Evolutionary conservation across 331 rosid species (phyloP).

Genomic region (Pyrus hybrid): DNA sequence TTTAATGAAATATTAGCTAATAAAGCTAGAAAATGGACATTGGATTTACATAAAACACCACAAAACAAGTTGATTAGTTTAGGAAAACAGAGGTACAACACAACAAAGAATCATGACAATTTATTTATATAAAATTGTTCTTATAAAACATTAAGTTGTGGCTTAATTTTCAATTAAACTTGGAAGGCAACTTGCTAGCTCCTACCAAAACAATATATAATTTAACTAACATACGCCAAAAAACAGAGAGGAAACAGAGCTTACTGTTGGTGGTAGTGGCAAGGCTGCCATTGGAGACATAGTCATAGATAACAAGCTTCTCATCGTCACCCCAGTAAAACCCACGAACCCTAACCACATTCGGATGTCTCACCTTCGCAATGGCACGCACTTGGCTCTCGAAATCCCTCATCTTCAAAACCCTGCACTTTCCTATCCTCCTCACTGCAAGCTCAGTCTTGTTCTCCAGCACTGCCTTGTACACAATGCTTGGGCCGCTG

Average conservation of each 20-base stretch:
- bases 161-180: not conserved
- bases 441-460: constrained; percentile 71
- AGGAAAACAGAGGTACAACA: not conserved
- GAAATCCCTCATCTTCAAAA: constrained; percentile 62
- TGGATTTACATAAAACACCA: not conserved
- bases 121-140: not conserved
- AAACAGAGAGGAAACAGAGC: constrained; percentile 7
- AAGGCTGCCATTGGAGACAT: constrained; percentile 62
- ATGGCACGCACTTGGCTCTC: constrained; percentile 59
- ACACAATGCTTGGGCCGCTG: constrained; percentile 58
- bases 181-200: not conserved
- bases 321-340: constrained; percentile 79
- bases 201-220: not conserved
- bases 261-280: constrained; percentile 46
- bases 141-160: not conserved
- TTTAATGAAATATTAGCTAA: not conserved
- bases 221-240: not conserved
- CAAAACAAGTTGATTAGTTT: not conserved
- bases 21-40: not conserved
- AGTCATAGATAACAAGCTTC: constrained; percentile 75
- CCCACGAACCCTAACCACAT: constrained; percentile 67
- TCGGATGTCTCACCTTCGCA: constrained; percentile 63
- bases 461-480: constrained; percentile 78
- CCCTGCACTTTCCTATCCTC: constrained; percentile 59
- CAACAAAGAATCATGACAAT: not conserved